Evolutionary conservation across 352 stramenopile genomes (phyloP).

Genomic region (Elongisporangium prolatum): DNA sequence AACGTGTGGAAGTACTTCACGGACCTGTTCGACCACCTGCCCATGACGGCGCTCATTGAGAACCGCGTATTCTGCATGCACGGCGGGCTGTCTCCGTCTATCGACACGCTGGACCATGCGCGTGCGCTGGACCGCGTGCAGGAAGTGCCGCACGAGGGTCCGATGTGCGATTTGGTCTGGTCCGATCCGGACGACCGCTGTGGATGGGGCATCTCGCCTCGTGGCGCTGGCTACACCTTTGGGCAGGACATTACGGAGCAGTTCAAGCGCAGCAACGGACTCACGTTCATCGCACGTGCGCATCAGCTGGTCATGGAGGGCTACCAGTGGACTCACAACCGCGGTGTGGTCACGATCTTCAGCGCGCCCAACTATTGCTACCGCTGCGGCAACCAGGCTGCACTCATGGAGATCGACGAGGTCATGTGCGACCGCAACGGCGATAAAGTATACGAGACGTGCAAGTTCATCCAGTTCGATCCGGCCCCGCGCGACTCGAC

Average conservation of each 20-base stretch:
- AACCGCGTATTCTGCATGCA: constrained; percentile 90
- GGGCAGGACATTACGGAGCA: constrained; percentile 86
- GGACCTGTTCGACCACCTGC: constrained; percentile 85
- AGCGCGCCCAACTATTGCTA: constrained; percentile 95
- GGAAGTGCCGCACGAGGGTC: constrained; percentile 84
- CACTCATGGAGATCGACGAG: constrained; percentile 94
- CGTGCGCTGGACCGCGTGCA: constrained; percentile 80
- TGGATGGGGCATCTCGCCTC: constrained; percentile 84
- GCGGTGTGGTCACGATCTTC: constrained; percentile 91
- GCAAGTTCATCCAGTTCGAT: constrained; percentile 92
- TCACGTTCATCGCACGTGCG: constrained; percentile 83
- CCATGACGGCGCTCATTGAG: constrained; percentile 86
- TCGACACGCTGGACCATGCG: constrained; percentile 86
- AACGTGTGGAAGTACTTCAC: constrained; percentile 92
- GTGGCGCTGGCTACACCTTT: constrained; percentile 85
- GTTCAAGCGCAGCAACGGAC: constrained; percentile 87
- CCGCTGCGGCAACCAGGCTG: constrained; percentile 94
- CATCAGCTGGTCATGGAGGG: constrained; percentile 94
- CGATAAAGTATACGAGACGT: constrained; percentile 90
- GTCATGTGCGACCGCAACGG: constrained; percentile 83
- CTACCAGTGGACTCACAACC: constrained; percentile 92
- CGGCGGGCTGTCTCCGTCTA: constrained; percentile 82
- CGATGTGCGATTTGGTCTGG: constrained; percentile 88
- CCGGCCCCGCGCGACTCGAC: constrained; percentile 86
- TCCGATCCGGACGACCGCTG: constrained; percentile 85